Base-by-base conservation (phyloP, 2,329 filamentous ascomycete genomes). In the Paraphoma chrysanthemicola region DNA sequence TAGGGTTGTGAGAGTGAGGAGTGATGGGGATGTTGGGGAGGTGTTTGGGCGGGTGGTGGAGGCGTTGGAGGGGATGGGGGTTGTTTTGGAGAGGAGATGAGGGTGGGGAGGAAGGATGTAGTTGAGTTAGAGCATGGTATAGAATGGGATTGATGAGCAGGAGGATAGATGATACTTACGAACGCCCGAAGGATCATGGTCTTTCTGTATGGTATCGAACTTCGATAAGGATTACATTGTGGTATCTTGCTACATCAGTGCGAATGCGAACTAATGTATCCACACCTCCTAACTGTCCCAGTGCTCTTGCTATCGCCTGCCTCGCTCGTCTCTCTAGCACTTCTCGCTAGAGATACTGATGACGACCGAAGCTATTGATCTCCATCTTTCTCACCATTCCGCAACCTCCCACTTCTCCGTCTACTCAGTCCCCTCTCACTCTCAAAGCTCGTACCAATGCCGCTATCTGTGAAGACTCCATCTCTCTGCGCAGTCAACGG, bases 361-460 rank as follows among this genome's bases (percentile, higher is more conserved):
- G 6, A 14, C 10, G 18, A 23, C 18, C 45, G 31, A 18, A 14
- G 11, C 31, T 33, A 47, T 14, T 6, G 31, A 33, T 36, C 11
- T 14, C 16, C 46, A 48, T 38, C 16, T 31, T 43, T 53, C 31
- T 17, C 42, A 23, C 11, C 52, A 18, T 50, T 38, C 41, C n/a
- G 47, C 8, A 17, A 5, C 36, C 44, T 60, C 28, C 44, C 60
- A 45, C 61, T 64, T 11, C 61, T 53, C 18, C 66, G 44, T n/a
- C 66, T 54, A 9, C 57, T 50, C 12, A 61, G 33, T 0, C 57
- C 48, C 54, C 60, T 62, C 47, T 63, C 63, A 49, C 62, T 50
- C 57, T 65, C 63, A 43, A 66, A 33, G 54, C 80, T 82, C 6
- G 81, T 83, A 0, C 81, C 81, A 48, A 83, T 71, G 1, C 81